Evolutionary conservation across 140 eudicot genomes (phyloP), one percentile per base, ranked within the genome.

Genomic region (Senecio squalidus): DNA sequence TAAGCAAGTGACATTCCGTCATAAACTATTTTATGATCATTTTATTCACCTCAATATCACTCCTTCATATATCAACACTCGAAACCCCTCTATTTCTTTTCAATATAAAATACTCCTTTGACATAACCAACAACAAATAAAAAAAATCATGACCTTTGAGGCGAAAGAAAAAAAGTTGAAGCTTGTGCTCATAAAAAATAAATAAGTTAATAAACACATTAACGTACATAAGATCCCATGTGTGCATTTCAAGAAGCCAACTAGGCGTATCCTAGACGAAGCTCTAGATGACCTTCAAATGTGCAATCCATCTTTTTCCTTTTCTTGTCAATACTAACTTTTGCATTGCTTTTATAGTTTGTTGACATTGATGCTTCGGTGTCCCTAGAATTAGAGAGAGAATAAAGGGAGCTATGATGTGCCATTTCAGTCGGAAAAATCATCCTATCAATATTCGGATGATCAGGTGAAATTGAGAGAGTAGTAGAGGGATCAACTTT

Each of bases 201-300:
- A n/a, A n/a, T n/a, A n/a, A n/a, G n/a, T n/a, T n/a, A 31, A 46
- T 17, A 51, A 38, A 22, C 58, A 67, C 52, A 36, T 43, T 41
- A 44, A 68, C 26, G 28, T 61, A 58, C 53, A 58, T 45, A 62
- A 30, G 13, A 27, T 51, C 65, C 61, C 18, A 36, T 43, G 39
- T 51, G 20, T 33, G 27, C 15, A 27, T 62, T 33, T 60, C 47
- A 61, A 24, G 62, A 62, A 10, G 60, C 49, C 3, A 59, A 60
- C 30, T 70, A 74, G 53, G 67, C 63, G 48, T 75, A 61, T 23
- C 93, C 87, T 17, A 76, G 69, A 40, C 84, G 86, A 45, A 84
- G 84, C 87, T 84, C 93, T 6, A 80, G 73, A 71, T 84, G 84
- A 41, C 79, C 87, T 62, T 68, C 83, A 23, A 64, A 30, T 23